Evolutionary conservation across 1,284 basidiomycete species (phyloP).

Genomic region (Rugosomyces carneus): DNA sequence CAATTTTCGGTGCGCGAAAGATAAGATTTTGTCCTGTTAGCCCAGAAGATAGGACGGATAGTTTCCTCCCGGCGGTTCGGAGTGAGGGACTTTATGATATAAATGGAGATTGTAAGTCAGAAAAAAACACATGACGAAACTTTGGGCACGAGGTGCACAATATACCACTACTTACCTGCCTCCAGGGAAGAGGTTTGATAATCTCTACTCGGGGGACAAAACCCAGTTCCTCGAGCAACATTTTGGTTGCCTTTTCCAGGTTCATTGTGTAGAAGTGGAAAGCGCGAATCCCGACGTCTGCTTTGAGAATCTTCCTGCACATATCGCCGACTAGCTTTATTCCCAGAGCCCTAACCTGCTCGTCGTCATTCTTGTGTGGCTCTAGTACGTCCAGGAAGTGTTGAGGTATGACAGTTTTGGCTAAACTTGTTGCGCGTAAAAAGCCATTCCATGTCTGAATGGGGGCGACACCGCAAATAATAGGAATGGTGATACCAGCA

Average conservation of each 20-base stretch:
- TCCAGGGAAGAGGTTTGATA: constrained; percentile 88
- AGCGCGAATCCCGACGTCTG: constrained; percentile 76
- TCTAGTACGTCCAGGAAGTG: constrained; percentile 77
- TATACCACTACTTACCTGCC: constrained; percentile 52
- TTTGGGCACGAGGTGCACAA: background rate
- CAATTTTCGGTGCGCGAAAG: constrained; percentile 91
- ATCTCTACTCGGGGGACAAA: constrained; percentile 82
- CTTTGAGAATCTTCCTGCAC: constrained; percentile 76
- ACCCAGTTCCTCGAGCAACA: constrained; percentile 85
- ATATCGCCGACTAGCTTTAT: constrained; percentile 86
- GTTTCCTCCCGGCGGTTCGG: constrained; percentile 82
- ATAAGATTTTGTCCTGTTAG: constrained; percentile 88
- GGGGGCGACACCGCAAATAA: constrained; percentile 94
- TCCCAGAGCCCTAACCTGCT: constrained; percentile 85
- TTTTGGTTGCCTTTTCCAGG: constrained; percentile 90
- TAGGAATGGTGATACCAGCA: constrained; percentile 88
- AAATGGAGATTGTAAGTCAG: background rate
- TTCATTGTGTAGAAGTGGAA: constrained; percentile 99
- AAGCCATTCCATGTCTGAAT: constrained; percentile 99
- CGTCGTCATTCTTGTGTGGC: constrained; percentile 88
- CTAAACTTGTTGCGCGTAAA: constrained; percentile 84
- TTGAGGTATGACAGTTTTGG: constrained; percentile 81
- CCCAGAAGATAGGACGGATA: constrained; percentile 95
- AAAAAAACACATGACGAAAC: background rate
- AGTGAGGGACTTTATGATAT: constrained; percentile 64